These are phyloP conservation scores for Cordyceps sp. DNA, from an alignment of 2,329 filamentous ascomycete genomes.

Conservation along the genomic window DNA sequence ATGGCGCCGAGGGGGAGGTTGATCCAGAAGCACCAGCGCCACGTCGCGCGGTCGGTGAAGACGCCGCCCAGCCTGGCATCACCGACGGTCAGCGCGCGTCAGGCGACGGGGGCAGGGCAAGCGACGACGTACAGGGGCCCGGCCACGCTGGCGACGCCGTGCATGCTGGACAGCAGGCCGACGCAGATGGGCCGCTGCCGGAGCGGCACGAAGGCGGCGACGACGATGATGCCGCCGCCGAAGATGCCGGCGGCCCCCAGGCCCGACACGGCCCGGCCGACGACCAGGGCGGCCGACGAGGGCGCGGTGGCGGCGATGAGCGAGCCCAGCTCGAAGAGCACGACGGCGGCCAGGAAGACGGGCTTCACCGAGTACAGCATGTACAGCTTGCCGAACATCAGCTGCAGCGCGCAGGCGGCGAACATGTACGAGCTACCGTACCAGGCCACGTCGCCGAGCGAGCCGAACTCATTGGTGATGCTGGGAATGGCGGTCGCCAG, in stretches of 20 bases:
- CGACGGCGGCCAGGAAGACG: conserved; percentile 23
- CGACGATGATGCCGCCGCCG: conserved; percentile 31
- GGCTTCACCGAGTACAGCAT: conserved; percentile 31
- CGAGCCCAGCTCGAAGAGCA: conserved; percentile 26
- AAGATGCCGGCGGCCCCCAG: conserved; percentile 32
- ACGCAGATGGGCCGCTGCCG: conserved; percentile 35
- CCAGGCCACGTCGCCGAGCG: conserved; percentile 18
- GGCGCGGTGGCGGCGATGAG: conserved; percentile 27
- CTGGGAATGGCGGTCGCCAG: conserved; percentile 26
- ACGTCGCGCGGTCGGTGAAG: conserved; percentile 30
- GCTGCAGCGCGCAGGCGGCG: conserved; percentile 30
- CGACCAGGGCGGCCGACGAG: conserved; percentile 28
- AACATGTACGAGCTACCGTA: conserved; percentile 32
- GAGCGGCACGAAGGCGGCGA: conserved; percentile 31
- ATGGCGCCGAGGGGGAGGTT: conserved; percentile 29
- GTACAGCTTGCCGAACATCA: conserved; percentile 32
- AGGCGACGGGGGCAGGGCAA: too few species aligned
- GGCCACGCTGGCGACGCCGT: conserved; percentile 34
- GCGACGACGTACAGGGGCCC: too few species aligned
- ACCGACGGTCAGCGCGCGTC: too few species aligned
- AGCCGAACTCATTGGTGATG: conserved; percentile 16
- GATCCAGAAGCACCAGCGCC: conserved; percentile 35
- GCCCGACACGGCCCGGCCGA: conserved; percentile 33
- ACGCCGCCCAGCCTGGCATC: conserved; percentile 31
- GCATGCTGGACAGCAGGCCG: conserved; percentile 37